A percentile compares a stretch with the other conserved stretches of the same genome.
Conservation (phyloP, 371 early-diverging fungal genomes). For the Smittium culicis region DNA sequence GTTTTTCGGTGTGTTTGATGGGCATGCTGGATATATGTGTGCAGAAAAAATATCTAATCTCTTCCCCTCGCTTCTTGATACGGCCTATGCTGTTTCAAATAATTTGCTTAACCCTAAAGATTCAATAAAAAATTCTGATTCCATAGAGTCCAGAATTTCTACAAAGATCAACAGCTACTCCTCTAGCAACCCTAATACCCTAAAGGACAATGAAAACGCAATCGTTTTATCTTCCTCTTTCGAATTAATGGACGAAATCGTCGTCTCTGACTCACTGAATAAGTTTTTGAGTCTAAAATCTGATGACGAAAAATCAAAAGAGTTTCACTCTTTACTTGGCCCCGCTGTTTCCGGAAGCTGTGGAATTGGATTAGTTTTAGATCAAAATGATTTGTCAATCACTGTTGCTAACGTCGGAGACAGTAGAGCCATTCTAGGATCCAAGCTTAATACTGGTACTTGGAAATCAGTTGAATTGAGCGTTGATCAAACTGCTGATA, state of each 20-base stretch:
- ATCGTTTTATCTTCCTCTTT: slow-evolving; percentile 24
- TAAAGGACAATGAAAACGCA: background rate
- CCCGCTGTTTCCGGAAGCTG: slow-evolving; percentile 32
- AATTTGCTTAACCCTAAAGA: background rate
- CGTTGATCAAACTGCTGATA: slow-evolving; percentile 54
- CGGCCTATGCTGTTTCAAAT: background rate
- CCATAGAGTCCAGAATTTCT: background rate
- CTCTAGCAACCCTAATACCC: background rate
- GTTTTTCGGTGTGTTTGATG: slow-evolving; percentile 48
- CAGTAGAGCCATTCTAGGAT: slow-evolving; percentile 45
- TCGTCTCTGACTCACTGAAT: slow-evolving; percentile 22
- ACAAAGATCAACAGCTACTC: background rate
- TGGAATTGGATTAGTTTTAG: slow-evolving; percentile 28
- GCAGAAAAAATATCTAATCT: slow-evolving; percentile 31
- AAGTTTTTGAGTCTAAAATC: slow-evolving; percentile 16
- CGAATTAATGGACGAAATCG: slow-evolving; percentile 26
- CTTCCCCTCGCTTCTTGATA: slow-evolving; percentile 21
- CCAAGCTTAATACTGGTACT: slow-evolving; percentile 16
- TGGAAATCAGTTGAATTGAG: slow-evolving; percentile 50
- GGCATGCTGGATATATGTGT: slow-evolving; percentile 44
- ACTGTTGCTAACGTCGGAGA: slow-evolving; percentile 36
- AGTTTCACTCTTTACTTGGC: slow-evolving; percentile 22
- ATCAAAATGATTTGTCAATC: slow-evolving; percentile 17
- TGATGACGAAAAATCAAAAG: slow-evolving; percentile 10
- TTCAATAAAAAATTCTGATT: background rate